These are phyloP conservation scores for Fusarium tricinctum DNA, from an alignment of 2,329 filamentous ascomycete genomes.

Conservation along the genomic window DNA sequence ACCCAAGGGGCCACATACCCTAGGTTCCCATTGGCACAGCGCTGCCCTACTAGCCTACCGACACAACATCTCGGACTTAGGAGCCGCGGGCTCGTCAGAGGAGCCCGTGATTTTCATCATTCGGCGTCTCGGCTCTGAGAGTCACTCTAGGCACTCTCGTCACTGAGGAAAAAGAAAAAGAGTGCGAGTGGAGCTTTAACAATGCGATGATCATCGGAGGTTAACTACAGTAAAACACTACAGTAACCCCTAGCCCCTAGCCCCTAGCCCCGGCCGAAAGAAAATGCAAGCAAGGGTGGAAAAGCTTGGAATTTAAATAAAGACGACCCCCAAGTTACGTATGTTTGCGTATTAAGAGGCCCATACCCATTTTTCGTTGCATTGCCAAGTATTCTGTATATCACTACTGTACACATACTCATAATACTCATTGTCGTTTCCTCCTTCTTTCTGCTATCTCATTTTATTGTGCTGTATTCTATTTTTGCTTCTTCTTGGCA, in stretches of 20 bases:
- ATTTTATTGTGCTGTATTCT: too few species aligned
- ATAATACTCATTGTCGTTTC: too few species aligned
- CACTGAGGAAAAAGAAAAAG: too few species aligned
- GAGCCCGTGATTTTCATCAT: conserved; percentile 2
- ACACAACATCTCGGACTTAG: conserved; percentile 15
- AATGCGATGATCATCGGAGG: not conserved
- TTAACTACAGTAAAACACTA: not conserved
- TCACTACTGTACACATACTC: not conserved
- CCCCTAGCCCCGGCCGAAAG: not conserved
- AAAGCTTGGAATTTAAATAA: not conserved
- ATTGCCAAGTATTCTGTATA: conserved; percentile 10
- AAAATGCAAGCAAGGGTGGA: not conserved
- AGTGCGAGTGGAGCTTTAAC: conserved; percentile 18
- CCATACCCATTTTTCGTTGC: not conserved
- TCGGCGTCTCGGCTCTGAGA: not conserved
- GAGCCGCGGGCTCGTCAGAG: conserved; percentile 19
- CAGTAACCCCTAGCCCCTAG: not conserved
- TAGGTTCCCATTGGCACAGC: too few species aligned
- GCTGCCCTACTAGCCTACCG: too few species aligned
- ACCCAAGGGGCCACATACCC: too few species aligned
- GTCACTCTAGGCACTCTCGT: too few species aligned
- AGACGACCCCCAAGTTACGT: not conserved
- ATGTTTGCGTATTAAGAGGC: not conserved
- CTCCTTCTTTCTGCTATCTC: too few species aligned
- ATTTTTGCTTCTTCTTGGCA: not conserved